Base-by-base conservation (phyloP, 2,329 filamentous ascomycete species). In the Verticillium nonalfalfae region DNA sequence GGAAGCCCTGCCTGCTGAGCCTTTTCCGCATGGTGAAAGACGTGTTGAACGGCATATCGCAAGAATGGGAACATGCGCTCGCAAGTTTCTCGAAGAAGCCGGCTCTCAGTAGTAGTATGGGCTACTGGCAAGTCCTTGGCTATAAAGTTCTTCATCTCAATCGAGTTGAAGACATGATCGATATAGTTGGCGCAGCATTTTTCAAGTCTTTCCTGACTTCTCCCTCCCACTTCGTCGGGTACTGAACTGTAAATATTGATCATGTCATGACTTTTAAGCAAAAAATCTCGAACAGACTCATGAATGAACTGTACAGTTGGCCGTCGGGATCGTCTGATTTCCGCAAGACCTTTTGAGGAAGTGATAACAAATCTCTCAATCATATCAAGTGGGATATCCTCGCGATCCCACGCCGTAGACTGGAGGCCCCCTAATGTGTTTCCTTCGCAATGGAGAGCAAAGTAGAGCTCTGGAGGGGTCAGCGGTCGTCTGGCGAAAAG, bases 251-350 rank as follows among this genome's bases (percentile, higher is more conserved):
- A 74, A 0, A 50, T 11, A 1, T 69, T 58, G 0, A 56, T 5
- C 0, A 77, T 62, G 0, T 77, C 75, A 0, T 66, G 61, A 1
- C 74, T 73, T 7, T 73, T 73, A 2, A 80, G 33, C 0, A 84
- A 69, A 55, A 79, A 83, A 7, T 83, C 80, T 1, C 74, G 67
- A 0, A 83, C 79, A 0, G 81, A 81, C 64, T 83, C 78, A 21
- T 50, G 45, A 18, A 84, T 83, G 66, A 84, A 81, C 60, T 81
- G 79, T 1, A 81, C 73, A 0, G 65, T 73, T 10, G 33, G 14
- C 11, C 5, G 3, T 11, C 35, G 61, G 0, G 66, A 65, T 35
- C 67, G 71, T 0, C 72, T 76, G 0, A 72, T 60, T 61, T 81
- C 78, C 0, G 73, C 75, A 15, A 82, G 72, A 0, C 81, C 80